Conservation (phyloP, 1,284 basidiomycete genomes). For the Microbotryum lychnidis-dioicae region DNA sequence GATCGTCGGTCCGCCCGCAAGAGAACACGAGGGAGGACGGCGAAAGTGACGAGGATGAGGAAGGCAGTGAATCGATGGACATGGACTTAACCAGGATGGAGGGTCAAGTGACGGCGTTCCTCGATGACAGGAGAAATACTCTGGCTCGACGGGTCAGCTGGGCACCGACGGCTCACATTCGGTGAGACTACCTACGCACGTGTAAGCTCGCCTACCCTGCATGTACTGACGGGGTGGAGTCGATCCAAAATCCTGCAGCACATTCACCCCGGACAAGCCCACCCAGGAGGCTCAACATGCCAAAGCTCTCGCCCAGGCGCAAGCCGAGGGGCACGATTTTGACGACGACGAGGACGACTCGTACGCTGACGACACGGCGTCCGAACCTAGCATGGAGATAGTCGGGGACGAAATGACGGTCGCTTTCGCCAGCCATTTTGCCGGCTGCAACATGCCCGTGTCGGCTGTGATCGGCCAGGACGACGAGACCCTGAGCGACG, state of each 20-base stretch:
- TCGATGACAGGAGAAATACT: constrained; percentile 15
- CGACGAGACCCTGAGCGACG: neutral
- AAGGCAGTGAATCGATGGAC: constrained; percentile 24
- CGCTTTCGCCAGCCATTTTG: constrained; percentile 28
- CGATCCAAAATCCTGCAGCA: constrained; percentile 2
- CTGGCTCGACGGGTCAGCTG: constrained; percentile 25
- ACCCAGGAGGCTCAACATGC: constrained; percentile 23
- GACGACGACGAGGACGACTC: neutral
- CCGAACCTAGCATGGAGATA: constrained; percentile 23
- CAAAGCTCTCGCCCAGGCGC: neutral
- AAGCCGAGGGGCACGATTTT: constrained; percentile 2
- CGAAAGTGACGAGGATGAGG: neutral
- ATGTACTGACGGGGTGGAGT: neutral
- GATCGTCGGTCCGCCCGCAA: too few species aligned
- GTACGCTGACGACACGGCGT: neutral
- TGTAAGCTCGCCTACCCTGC: neutral
- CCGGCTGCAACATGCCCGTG: constrained; percentile 21
- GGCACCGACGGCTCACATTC: constrained; percentile 23
- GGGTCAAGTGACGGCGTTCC: constrained; percentile 1
- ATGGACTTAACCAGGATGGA: constrained; percentile 26
- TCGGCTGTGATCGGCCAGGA: constrained; percentile 9
- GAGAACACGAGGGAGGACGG: too few species aligned
- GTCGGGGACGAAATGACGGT: constrained; percentile 16
- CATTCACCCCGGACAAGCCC: constrained; percentile 26
- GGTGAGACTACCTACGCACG: constrained; percentile 2